Conservation (phyloP, 2,329 filamentous ascomycete species). For the Paecilomyces variotii region DNA sequence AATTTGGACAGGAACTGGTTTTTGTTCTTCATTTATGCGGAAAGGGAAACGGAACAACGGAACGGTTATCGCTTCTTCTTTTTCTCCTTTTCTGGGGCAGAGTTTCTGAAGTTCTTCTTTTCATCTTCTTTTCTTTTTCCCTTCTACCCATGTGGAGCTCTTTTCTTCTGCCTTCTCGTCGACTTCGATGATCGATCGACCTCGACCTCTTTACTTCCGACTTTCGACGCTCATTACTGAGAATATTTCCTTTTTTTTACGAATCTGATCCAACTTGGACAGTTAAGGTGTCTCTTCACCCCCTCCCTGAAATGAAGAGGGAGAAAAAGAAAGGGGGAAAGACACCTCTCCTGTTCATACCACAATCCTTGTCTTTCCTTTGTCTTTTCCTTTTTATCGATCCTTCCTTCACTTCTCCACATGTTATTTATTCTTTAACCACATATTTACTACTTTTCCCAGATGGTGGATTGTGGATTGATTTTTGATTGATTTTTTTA, state of each 20-base stretch:
- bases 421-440: neutral
- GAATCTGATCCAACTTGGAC: neutral
- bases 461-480: too few relatives aligned
- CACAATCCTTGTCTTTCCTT: neutral
- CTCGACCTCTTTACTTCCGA: neutral
- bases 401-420: neutral
- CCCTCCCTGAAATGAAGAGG: neutral
- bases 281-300: neutral
- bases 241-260: neutral
- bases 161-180: conserved; percentile 12
- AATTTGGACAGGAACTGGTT: conserved; percentile 8
- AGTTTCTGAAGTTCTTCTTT: conserved; percentile 25
- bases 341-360: neutral
- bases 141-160: conserved; percentile 3
- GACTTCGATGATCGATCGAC: neutral
- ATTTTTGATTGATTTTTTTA: neutral
- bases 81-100: conserved; percentile 28
- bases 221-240: neutral
- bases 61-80: conserved; percentile 11
- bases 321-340: neutral
- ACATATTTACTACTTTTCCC: neutral
- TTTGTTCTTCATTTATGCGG: neutral
- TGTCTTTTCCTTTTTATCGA: neutral
- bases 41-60: neutral
- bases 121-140: conserved; percentile 20